phyloP scores from a whole-genome alignment of 768 basidiomycete genomes.

The Russula abietina region DNA sequence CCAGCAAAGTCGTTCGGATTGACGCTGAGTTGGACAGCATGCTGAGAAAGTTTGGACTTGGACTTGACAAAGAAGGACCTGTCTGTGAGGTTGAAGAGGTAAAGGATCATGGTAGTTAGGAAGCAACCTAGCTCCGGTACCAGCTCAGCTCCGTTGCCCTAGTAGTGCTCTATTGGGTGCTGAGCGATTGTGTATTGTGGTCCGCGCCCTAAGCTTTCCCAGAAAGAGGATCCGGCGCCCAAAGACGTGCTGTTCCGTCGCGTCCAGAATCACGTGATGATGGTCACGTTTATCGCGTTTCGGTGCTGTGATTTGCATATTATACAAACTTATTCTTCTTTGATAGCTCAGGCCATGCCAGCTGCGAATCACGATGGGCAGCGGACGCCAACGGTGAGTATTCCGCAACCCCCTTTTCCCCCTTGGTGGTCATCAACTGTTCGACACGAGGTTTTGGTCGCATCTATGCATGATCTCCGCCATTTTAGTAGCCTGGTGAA shows the following conservation, averaged over 20 bases:
- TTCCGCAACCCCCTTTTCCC: background rate
- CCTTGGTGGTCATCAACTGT: background rate
- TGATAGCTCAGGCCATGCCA: slow-evolving; percentile 1
- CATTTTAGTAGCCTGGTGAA: slow-evolving; percentile 73
- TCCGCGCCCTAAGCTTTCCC: too few species aligned
- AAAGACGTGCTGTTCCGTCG: too few species aligned
- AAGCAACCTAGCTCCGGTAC: background rate
- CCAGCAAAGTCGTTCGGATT: slow-evolving; percentile 12
- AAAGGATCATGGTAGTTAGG: slow-evolving; percentile 27
- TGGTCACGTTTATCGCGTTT: background rate
- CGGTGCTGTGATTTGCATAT: background rate
- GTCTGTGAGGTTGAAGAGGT: slow-evolving; percentile 36
- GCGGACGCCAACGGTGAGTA: slow-evolving; percentile 11
- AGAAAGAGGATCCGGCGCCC: too few species aligned
- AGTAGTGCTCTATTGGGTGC: background rate
- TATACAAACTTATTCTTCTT: too few species aligned
- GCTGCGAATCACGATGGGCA: background rate
- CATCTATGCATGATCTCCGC: slow-evolving; percentile 75
- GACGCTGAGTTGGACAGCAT: background rate
- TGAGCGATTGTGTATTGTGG: background rate
- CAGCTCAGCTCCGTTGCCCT: background rate
- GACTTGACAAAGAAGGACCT: slow-evolving; percentile 27
- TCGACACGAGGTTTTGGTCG: slow-evolving; percentile 48
- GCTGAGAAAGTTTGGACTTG: background rate
- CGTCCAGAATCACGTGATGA: background rate